phyloP scores from a whole-genome alignment of 2,329 filamentous ascomycete genomes.

The Aspergillus alliaceus region DNA sequence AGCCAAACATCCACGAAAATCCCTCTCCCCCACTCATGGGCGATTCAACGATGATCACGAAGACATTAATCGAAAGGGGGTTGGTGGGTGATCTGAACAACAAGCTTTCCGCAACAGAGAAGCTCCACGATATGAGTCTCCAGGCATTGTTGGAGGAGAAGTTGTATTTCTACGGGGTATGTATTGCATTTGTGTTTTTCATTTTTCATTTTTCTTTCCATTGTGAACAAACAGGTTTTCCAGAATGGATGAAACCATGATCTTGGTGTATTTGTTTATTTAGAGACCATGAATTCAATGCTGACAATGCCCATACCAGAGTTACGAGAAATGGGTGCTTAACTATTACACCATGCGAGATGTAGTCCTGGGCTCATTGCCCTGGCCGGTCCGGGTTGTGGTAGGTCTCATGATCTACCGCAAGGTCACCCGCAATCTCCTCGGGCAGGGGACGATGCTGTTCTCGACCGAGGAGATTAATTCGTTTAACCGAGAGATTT shows the following conservation, averaged over 20 bases:
- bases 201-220: background rate
- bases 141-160: conserved; percentile 61
- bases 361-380: conserved; percentile 49
- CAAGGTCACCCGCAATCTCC: conserved; percentile 43
- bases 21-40: conserved; percentile 29
- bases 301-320: conserved; percentile 19
- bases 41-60: conserved; percentile 59
- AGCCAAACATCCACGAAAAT: conserved; percentile 3
- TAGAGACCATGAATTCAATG: too few relatives aligned
- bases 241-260: too few relatives aligned
- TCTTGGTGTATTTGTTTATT: too few relatives aligned
- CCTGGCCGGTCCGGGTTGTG: conserved; percentile 53
- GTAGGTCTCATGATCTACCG: conserved; percentile 54
- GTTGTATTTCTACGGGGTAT: conserved; percentile 57
- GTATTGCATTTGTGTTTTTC: conserved; percentile 5
- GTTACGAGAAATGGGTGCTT: conserved; percentile 57
- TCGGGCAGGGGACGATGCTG: conserved; percentile 58
- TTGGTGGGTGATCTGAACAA: conserved; percentile 52
- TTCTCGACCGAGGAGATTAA: conserved; percentile 53
- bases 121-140: conserved; percentile 53
- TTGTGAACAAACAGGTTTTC: too few relatives aligned
- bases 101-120: conserved; percentile 38
- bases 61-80: conserved; percentile 43
- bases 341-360: conserved; percentile 62
- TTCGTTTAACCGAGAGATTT: conserved; percentile 51